These are phyloP conservation scores for Murraya koenigii DNA, from an alignment of 345 rosid species.

Conservation along the genomic window DNA sequence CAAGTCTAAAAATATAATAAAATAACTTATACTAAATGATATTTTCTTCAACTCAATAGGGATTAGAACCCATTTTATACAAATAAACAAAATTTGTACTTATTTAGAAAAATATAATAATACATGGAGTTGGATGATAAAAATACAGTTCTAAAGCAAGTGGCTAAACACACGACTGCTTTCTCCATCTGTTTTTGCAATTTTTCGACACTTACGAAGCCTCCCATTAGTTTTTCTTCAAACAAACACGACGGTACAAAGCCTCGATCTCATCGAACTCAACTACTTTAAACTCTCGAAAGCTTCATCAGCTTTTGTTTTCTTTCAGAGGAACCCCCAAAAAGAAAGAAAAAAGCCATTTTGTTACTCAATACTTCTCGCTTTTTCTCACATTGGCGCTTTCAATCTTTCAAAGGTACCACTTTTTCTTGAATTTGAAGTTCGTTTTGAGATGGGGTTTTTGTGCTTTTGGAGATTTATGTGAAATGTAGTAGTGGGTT, in stretches of 20 bases:
- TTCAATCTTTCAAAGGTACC: constrained; percentile 21
- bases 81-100: no score
- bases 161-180: neutral
- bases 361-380: neutral
- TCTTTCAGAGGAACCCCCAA: neutral
- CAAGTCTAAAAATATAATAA: no score
- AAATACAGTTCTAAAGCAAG: neutral
- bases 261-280: constrained; percentile 16
- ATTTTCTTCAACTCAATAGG: no score
- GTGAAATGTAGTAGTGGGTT: constrained; percentile 5
- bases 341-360: neutral
- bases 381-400: constrained; percentile 25
- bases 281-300: neutral
- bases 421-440: neutral
- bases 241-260: no score
- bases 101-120: no score
- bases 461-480: constrained; percentile 8
- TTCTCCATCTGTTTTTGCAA: neutral
- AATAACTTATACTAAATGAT: no score
- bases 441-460: neutral
- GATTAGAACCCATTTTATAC: no score
- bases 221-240: neutral
- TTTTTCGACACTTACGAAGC: neutral
- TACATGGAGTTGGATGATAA: neutral
- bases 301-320: neutral